These are phyloP conservation scores for Thielaviopsis ethacetica DNA, from an alignment of 2,329 filamentous ascomycete species.

Conservation along the genomic window DNA sequence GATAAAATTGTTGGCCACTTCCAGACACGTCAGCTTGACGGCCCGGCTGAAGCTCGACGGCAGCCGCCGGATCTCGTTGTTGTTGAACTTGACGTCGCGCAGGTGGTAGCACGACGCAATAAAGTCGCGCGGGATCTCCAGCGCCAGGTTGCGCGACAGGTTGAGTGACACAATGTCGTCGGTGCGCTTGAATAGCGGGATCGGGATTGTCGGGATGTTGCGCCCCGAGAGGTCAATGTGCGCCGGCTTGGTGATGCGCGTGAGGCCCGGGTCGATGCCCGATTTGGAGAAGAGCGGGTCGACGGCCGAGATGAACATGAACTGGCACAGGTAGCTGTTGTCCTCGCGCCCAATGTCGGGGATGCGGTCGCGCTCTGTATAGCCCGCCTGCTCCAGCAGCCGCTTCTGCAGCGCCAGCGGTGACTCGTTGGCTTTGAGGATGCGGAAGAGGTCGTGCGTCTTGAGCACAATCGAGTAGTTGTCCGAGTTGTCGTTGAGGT, in stretches of 20 bases:
- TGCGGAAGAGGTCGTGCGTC: conserved; percentile 76
- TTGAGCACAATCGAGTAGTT: conserved; percentile 94
- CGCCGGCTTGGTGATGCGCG: conserved; percentile 76
- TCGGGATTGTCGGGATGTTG: conserved; percentile 88
- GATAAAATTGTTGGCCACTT: conserved; percentile 86
- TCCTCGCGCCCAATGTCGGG: conserved; percentile 93
- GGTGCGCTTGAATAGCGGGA: conserved; percentile 80
- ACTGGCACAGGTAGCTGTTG: conserved; percentile 91
- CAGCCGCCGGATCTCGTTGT: conserved; percentile 78
- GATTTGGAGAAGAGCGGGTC: conserved; percentile 46
- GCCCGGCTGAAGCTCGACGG: conserved; percentile 74
- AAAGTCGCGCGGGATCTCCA: conserved; percentile 91
- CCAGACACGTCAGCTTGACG: conserved; percentile 66
- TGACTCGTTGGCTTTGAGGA: conserved; percentile 61
- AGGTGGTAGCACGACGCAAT: conserved; percentile 84
- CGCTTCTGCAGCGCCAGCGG: conserved; percentile 85
- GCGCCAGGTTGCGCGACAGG: conserved; percentile 75
- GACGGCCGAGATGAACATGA: conserved; percentile 65
- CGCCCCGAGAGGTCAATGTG: conserved; percentile 83
- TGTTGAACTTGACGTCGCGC: conserved; percentile 88
- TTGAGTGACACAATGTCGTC: conserved; percentile 90
- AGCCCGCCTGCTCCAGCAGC: conserved; percentile 80
- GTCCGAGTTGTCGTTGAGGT: conserved; percentile 73
- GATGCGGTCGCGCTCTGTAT: conserved; percentile 68
- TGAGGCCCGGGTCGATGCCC: conserved; percentile 59